Evolutionary conservation across 2,329 filamentous ascomycete genomes (phyloP), one percentile per base, ranked within the genome.

Genomic region (Fusarium poae): DNA sequence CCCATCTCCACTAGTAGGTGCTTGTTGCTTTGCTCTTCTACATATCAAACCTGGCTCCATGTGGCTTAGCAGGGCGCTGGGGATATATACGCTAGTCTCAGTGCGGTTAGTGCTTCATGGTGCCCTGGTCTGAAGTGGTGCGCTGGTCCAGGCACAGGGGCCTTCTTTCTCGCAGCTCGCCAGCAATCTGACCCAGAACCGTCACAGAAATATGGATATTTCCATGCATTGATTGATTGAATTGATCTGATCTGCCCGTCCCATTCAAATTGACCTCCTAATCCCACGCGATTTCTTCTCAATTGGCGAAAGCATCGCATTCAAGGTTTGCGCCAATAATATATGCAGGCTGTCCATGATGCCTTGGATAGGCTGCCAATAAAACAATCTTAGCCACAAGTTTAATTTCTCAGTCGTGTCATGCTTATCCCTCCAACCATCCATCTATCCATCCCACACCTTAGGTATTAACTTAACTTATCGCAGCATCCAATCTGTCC

Each of bases 321-420:
- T 46, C 39, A 62, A 66, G 46, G 50, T 66, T 66, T 40, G 32
- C 50, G 56, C 50, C 56, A 57, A n/a, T 23, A 30, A 18, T 16
- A 25, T 45, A 30, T 45, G 18, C 43, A 45, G 43, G 32, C 13
- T n/a, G 23, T 50, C 48, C 48, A 37, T 50, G 32, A 50, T 50
- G 48, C 18, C 23, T 39, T 20, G 25, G 13, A 13, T 37, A 27
- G 35, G 60, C 34, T 63, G 42, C 46, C 50, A 68, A 56, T 56
- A 44, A 70, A 32, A 62, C 66, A 62, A 25, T 46, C 18, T 58
- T 34, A 62, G 48, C 66, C 39, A 51, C 63, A 51, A 64, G 53
- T 70, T 46, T 70, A 70, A 70, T 64, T 67, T 67, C 66, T 62
- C 57, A 59, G n/a, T 64, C 57, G 25, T 50, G 43, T 40, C 66